Percentiles rank a stretch among this genome's conserved stretches.
Evolutionary conservation across 176 grass and related monocot genomes (phyloP).

Genomic region (Raddia guianensis): DNA sequence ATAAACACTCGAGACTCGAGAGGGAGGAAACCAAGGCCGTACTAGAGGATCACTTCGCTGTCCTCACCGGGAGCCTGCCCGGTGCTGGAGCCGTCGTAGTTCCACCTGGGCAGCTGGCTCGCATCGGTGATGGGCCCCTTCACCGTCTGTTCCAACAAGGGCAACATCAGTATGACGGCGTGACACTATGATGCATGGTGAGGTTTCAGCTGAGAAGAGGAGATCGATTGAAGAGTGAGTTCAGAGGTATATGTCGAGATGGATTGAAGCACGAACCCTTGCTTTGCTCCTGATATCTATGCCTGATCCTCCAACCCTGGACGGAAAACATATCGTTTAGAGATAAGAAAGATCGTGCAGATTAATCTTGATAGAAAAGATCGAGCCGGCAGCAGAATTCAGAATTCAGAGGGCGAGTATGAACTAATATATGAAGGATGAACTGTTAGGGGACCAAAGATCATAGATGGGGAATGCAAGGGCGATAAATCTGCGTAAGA

Average conservation of each 20-base stretch:
- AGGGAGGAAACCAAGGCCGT: constrained; percentile 36
- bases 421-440: not conserved
- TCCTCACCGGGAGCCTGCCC: constrained; percentile 94
- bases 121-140: constrained; percentile 62
- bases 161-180: not conserved
- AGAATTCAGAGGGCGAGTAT: not conserved
- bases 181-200: not conserved
- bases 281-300: constrained; percentile 97
- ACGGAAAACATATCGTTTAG: not conserved
- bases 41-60: constrained; percentile 99
- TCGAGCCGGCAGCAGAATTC: not conserved
- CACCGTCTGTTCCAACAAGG: constrained; percentile 61
- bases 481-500: not conserved
- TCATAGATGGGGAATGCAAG: not conserved
- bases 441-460: not conserved
- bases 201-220: not conserved
- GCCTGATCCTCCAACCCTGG: constrained; percentile 86
- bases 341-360: not conserved
- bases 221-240: not conserved
- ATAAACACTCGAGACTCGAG: not conserved
- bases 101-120: constrained; percentile 92
- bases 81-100: constrained; percentile 95
- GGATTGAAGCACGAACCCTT: constrained; percentile 51
- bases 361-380: not conserved
- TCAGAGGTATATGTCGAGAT: not conserved